Percentiles rank a stretch among this genome's conserved stretches.
Evolutionary conservation across 768 basidiomycete genomes (phyloP).

Genomic region (Xerocomellus dryophilus): DNA sequence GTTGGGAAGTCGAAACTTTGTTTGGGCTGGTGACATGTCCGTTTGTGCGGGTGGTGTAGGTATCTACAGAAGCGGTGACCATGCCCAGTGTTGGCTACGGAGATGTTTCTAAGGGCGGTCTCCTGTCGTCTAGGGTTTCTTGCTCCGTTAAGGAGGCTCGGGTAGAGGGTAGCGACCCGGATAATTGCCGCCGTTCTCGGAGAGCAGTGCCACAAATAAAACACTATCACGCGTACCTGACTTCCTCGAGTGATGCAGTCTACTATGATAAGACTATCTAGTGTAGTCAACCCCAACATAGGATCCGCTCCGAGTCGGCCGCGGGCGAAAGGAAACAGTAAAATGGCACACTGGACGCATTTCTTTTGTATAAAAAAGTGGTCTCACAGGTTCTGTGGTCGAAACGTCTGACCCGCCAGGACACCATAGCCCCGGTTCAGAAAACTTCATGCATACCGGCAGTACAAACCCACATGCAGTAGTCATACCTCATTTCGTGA

Average conservation of each 20-base stretch:
- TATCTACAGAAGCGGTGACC: slow-evolving; percentile 1
- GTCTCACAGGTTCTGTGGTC: neutral
- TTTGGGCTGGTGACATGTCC: neutral
- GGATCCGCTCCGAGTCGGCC: neutral
- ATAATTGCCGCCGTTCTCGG: neutral
- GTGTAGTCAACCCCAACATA: no score
- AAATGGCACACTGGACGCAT: neutral
- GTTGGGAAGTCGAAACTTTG: neutral
- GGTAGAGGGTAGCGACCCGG: neutral
- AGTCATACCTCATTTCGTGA: slow-evolving; percentile 27
- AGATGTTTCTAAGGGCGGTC: neutral
- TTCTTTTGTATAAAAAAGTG: no score
- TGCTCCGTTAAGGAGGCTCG: neutral
- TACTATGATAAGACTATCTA: neutral
- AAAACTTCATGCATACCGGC: neutral
- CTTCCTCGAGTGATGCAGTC: neutral
- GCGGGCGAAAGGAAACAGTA: neutral
- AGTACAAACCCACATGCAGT: neutral
- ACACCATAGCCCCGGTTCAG: neutral
- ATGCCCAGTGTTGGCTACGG: neutral
- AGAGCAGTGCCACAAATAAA: neutral
- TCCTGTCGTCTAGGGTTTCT: neutral
- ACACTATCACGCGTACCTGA: neutral
- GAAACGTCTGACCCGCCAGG: no score
- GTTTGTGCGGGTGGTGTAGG: neutral